phyloP scores from a whole-genome alignment of 1,139 yeast species.

The Dujonia santamariae region DNA sequence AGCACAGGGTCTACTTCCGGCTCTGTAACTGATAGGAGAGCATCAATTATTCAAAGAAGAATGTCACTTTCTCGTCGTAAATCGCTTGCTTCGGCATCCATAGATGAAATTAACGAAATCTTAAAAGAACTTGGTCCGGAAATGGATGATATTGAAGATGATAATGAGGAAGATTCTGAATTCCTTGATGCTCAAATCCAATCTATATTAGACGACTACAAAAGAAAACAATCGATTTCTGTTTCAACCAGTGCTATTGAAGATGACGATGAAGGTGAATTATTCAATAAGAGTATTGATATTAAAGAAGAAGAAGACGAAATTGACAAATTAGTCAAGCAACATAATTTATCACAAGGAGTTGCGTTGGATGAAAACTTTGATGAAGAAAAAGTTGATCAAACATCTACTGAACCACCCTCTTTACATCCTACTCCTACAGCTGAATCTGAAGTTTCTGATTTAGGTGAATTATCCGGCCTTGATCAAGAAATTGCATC shows the following conservation, averaged over 20 bases:
- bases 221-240: constrained; percentile 6
- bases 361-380: constrained; percentile 24
- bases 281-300: constrained; percentile 23
- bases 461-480: constrained; percentile 24
- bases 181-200: constrained; percentile 35
- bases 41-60: constrained; percentile 12
- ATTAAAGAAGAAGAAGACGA: constrained; percentile 40
- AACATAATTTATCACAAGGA: constrained; percentile 34
- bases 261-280: constrained; percentile 14
- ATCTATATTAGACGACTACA: constrained; percentile 26
- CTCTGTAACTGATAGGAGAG: too few relatives aligned
- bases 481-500: constrained; percentile 42
- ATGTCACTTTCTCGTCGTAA: constrained; percentile 38
- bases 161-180: constrained; percentile 33
- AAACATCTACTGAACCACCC: neutral
- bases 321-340: constrained; percentile 33
- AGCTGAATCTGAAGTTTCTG: constrained; percentile 13
- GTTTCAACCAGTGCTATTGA: neutral
- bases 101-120: constrained; percentile 40
- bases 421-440: neutral
- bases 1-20: too few relatives aligned
- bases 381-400: constrained; percentile 13
- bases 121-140: constrained; percentile 37
- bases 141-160: constrained; percentile 35
- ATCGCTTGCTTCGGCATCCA: constrained; percentile 38